Evolutionary conservation across 2,329 filamentous ascomycete species (phyloP).

Genomic region (Claviceps arundinis): DNA sequence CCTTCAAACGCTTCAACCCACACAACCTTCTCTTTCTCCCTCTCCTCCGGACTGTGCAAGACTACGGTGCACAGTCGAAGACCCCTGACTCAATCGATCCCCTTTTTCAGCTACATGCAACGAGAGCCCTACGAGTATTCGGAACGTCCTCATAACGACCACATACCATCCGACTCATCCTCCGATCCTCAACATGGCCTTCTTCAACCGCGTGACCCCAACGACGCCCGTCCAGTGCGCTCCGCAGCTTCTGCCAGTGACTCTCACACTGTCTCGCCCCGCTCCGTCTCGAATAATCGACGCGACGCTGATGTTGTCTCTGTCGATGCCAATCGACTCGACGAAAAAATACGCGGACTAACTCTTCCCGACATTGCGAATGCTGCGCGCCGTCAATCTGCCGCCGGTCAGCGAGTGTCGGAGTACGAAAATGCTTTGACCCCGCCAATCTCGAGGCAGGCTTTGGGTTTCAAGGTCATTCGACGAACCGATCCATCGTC

Average conservation of each 20-base stretch:
- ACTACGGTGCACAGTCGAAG: slow-evolving; percentile 35
- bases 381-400: slow-evolving; percentile 15
- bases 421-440: slow-evolving; percentile 49
- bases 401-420: slow-evolving; percentile 39
- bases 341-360: slow-evolving; percentile 40
- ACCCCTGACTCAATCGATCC: slow-evolving; percentile 15
- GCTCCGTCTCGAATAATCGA: slow-evolving; percentile 17
- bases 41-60: slow-evolving; percentile 36
- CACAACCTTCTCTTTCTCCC: neutral
- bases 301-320: slow-evolving; percentile 15
- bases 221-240: slow-evolving; percentile 21
- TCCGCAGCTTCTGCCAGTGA: slow-evolving; percentile 12
- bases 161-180: slow-evolving; percentile 19
- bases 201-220: slow-evolving; percentile 29
- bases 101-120: slow-evolving; percentile 49
- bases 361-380: slow-evolving; percentile 22
- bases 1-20: neutral
- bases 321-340: slow-evolving; percentile 30
- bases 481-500: slow-evolving; percentile 29
- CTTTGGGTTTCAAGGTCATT: slow-evolving; percentile 41
- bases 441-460: slow-evolving; percentile 31
- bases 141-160: slow-evolving; percentile 26
- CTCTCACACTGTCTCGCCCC: slow-evolving; percentile 24
- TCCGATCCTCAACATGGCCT: slow-evolving; percentile 44
- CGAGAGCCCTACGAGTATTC: slow-evolving; percentile 38